Percentiles rank a stretch among this genome's conserved stretches.
phyloP scores from a whole-genome alignment of 148 eudicot genomes.

The Chenopodium suecicum region DNA sequence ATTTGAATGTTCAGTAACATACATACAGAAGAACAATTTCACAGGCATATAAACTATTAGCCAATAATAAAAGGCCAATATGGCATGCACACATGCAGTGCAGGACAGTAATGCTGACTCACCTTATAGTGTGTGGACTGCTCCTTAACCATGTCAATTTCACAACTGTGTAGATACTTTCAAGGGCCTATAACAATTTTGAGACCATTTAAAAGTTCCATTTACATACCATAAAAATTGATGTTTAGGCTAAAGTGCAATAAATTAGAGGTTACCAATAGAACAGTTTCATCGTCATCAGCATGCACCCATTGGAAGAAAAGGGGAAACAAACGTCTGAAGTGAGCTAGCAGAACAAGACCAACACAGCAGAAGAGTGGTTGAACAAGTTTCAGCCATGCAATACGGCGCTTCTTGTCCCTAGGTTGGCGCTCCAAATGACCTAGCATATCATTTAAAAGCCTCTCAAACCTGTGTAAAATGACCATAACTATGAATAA shows the following conservation, averaged over 20 bases:
- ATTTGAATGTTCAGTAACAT: background rate
- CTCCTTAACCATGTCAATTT: conserved; percentile 92
- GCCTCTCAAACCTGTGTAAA: conserved; percentile 70
- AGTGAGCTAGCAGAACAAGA: conserved; percentile 78
- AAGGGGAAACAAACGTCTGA: conserved; percentile 84
- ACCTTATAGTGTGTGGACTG: conserved; percentile 73
- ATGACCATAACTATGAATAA: conserved; percentile 5
- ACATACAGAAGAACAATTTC: background rate
- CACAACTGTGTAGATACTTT: conserved; percentile 50
- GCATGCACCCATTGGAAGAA: conserved; percentile 96
- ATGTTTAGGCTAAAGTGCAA: conserved; percentile 2
- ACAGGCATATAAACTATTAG: background rate
- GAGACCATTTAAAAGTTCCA: background rate
- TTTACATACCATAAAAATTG: background rate
- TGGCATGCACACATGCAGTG: background rate
- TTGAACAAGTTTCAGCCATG: conserved; percentile 77
- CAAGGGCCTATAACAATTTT: conserved; percentile 57
- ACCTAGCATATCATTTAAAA: conserved; percentile 89
- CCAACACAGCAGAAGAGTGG: conserved; percentile 65
- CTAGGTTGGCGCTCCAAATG: conserved; percentile 94
- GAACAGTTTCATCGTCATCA: conserved; percentile 85
- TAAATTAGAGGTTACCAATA: conserved; percentile 48
- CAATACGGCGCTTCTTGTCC: conserved; percentile 72
- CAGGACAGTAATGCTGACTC: conserved; percentile 9
- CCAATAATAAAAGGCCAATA: too few relatives aligned